Evolutionary conservation across 768 basidiomycete genomes (phyloP).

Genomic region (Sarcodon aspratus): DNA sequence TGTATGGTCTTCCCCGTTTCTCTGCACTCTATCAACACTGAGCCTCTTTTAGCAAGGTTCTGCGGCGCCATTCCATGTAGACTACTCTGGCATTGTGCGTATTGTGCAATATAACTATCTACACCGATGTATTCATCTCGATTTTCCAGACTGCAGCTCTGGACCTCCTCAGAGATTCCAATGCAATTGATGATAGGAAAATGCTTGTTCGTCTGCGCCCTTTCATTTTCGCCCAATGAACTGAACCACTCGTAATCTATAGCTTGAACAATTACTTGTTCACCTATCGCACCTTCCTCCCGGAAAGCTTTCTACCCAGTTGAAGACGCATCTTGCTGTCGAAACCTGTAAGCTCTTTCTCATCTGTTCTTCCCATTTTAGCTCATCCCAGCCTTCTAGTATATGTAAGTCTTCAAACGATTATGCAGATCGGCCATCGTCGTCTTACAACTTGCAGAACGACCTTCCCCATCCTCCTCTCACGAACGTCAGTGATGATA

Average conservation of each 20-base stretch:
- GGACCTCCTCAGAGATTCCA: conserved; percentile 48
- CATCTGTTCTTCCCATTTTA: not conserved
- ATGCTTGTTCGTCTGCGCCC: conserved; percentile 41
- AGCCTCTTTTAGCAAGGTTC: no score
- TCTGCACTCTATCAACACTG: no score
- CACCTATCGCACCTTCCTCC: conserved; percentile 50
- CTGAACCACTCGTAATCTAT: not conserved
- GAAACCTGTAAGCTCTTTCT: conserved; percentile 37
- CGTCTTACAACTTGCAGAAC: conserved; percentile 47
- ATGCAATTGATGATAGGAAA: conserved; percentile 67
- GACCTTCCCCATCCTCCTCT: conserved; percentile 74
- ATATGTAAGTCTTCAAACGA: no score
- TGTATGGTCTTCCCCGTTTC: no score
- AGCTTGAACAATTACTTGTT: conserved; percentile 66
- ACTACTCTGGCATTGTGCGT: no score
- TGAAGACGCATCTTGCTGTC: conserved; percentile 25
- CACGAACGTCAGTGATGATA: conserved; percentile 51
- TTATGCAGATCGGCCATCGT: conserved; percentile 12
- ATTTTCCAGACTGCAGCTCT: conserved; percentile 39
- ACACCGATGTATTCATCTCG: not conserved
- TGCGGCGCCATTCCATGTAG: no score
- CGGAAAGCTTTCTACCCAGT: conserved; percentile 27
- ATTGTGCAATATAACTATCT: no score
- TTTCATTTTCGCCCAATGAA: not conserved
- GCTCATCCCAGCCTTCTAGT: conserved; percentile 13